These are phyloP conservation scores for Cercospora sesami DNA, from an alignment of 2,329 filamentous ascomycete species.

Conservation along the genomic window DNA sequence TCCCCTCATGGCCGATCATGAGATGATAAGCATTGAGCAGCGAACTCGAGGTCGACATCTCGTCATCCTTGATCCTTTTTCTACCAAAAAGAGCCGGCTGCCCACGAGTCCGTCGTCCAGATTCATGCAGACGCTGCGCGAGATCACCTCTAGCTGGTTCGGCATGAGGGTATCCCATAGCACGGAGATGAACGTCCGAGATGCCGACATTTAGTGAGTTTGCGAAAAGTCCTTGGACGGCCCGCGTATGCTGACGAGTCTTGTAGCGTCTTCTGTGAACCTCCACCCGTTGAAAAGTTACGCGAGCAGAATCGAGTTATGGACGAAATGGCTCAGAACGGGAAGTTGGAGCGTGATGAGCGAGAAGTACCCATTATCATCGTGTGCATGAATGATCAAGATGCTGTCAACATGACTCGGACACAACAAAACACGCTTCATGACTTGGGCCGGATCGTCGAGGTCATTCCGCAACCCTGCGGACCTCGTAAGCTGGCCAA, in stretches of 20 bases:
- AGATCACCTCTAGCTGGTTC: conserved; percentile 29
- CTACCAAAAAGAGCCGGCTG: not conserved
- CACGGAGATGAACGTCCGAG: conserved; percentile 18
- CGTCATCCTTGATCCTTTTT: conserved; percentile 26
- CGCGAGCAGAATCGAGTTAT: conserved; percentile 17
- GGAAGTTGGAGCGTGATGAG: conserved; percentile 1
- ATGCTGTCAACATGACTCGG: conserved; percentile 30
- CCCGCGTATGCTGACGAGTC: not conserved
- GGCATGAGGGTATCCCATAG: conserved; percentile 27
- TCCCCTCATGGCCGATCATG: conserved; percentile 13
- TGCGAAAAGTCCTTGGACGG: not conserved
- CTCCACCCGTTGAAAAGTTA: conserved; percentile 28
- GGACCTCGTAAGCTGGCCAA: conserved; percentile 45
- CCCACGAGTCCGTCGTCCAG: conserved; percentile 20
- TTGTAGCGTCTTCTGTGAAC: conserved; percentile 25
- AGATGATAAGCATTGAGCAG: conserved; percentile 19
- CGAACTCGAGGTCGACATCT: conserved; percentile 24
- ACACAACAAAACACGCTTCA: conserved; percentile 23
- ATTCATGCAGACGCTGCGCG: conserved; percentile 26
- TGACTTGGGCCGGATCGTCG: conserved; percentile 32
- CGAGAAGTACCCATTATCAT: conserved; percentile 37
- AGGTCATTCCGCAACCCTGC: conserved; percentile 42
- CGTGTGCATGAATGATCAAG: conserved; percentile 40
- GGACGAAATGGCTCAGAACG: not conserved
- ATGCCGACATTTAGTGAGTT: conserved; percentile 27